phyloP scores from a whole-genome alignment of 2,329 filamentous ascomycete species.

The Orbilia quercus region DNA sequence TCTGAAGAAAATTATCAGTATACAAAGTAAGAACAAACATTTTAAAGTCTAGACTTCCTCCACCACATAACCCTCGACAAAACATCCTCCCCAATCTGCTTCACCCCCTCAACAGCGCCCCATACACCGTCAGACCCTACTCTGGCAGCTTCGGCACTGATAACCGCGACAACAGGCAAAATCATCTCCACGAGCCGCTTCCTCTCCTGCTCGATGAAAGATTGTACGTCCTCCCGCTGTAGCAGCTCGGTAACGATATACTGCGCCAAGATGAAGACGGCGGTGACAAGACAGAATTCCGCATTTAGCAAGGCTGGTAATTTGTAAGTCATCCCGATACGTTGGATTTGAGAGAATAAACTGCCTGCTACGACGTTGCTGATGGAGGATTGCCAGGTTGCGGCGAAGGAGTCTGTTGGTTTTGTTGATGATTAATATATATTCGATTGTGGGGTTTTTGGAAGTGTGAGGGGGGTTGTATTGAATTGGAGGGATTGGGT shows the following conservation, averaged over 20 bases:
- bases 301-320: slow-evolving; percentile 4
- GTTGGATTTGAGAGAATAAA: slow-evolving; percentile 27
- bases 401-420: slow-evolving; percentile 12
- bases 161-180: too few species aligned
- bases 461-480: too few species aligned
- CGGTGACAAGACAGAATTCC: slow-evolving; percentile 10
- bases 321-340: slow-evolving; percentile 8
- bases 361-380: slow-evolving; percentile 28
- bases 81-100: too few species aligned
- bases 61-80: too few species aligned
- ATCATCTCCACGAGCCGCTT: background rate
- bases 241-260: slow-evolving; percentile 5
- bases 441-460: background rate
- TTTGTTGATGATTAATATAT: background rate
- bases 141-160: too few species aligned
- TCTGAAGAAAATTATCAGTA: too few species aligned
- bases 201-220: background rate
- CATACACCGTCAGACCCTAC: too few species aligned
- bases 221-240: slow-evolving; percentile 6
- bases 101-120: too few species aligned
- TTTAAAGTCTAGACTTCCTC: too few species aligned
- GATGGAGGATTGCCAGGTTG: slow-evolving; percentile 23
- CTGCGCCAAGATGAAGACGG: background rate
- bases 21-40: too few species aligned
- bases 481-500: too few species aligned